Conservation (phyloP, 1,284 basidiomycete genomes). For the Neolentinus lepideus region DNA sequence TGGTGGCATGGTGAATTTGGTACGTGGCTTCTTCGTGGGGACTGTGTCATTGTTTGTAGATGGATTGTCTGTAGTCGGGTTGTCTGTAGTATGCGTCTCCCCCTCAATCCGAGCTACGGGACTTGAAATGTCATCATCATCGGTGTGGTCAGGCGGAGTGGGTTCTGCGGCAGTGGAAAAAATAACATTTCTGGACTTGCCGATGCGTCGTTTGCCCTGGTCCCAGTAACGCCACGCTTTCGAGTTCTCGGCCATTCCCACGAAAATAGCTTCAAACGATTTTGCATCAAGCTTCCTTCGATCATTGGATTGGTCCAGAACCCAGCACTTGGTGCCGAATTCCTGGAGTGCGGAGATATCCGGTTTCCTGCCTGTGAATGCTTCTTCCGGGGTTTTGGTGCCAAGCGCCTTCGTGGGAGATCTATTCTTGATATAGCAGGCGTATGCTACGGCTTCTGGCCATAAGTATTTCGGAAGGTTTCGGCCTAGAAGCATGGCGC, state of each 20-base stretch:
- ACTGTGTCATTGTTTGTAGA: background rate
- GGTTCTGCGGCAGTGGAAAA: background rate
- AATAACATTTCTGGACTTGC: background rate
- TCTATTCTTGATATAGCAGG: conserved; percentile 20
- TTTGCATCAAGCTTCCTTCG: conserved; percentile 7
- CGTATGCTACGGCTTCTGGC: conserved; percentile 29
- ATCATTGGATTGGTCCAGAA: conserved; percentile 2
- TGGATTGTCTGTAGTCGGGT: background rate
- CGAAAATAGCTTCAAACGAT: conserved; percentile 9
- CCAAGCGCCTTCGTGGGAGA: conserved; percentile 15
- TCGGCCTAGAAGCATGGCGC: conserved; percentile 15
- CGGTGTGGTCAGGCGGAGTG: background rate
- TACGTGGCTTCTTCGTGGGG: background rate
- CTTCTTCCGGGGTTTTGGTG: conserved; percentile 18
- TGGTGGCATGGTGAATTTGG: background rate
- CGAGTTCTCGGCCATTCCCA: conserved; percentile 9
- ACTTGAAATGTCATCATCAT: background rate
- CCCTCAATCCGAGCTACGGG: background rate
- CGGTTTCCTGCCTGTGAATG: conserved; percentile 14
- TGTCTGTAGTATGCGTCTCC: background rate
- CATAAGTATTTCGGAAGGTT: conserved; percentile 27
- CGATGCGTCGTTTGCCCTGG: conserved; percentile 1
- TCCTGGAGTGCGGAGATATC: conserved; percentile 10
- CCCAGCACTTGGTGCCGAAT: conserved; percentile 9
- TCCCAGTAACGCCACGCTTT: conserved; percentile 13